Base-by-base conservation (phyloP, 169 alveolate species). In the Babesia sp. region DNA sequence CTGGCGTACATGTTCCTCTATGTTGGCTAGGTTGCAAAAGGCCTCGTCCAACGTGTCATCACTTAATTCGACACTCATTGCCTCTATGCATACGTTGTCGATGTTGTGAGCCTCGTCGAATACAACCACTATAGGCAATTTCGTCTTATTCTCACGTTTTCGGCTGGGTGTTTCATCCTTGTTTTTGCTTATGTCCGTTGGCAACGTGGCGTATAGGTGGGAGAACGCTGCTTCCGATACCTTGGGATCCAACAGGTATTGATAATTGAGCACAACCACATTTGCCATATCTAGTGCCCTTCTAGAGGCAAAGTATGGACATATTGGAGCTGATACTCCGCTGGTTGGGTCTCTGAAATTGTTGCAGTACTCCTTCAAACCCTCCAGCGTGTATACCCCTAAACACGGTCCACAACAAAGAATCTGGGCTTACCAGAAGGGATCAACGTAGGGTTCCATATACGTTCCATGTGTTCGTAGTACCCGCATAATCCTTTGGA, bases 91-190 rank as follows among this genome's bases (percentile, higher is more conserved):
- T 39, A 96, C 98, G 73, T 97, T 95, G 84, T 97, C 99, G 64
- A 97, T 97, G 89, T 97, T 97, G 85, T 97, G 99, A n/a, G 99
- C 99, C 90, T 97, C 98, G 73, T 95, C 98, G 79, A 97, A 96
- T 2, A 97, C 98, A 5, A 97, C 96, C 22, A 96, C 90, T 28
- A 93, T 87, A 34, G 97, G 97, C 63, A 94, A 92, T 67, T 87
- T 86, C 22, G 51, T 59, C 87, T 44, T 82, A 36, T 33, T 39
- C n/a, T 73, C 83, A 39, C 63, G 90, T 37, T 55, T 86, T 57
- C 46, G 64, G 24, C 64, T 45, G 16, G 64, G 44, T 20, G 76
- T 68, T 1, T 66, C 80, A 5, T 51, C 44, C 28, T 64, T 71
- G 0, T 60, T 24, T 28, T 44, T 68, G 39, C 33, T 60, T 46